phyloP scores from a whole-genome alignment of 73 alveolate species.

The Paramecium caudatum region DNA sequence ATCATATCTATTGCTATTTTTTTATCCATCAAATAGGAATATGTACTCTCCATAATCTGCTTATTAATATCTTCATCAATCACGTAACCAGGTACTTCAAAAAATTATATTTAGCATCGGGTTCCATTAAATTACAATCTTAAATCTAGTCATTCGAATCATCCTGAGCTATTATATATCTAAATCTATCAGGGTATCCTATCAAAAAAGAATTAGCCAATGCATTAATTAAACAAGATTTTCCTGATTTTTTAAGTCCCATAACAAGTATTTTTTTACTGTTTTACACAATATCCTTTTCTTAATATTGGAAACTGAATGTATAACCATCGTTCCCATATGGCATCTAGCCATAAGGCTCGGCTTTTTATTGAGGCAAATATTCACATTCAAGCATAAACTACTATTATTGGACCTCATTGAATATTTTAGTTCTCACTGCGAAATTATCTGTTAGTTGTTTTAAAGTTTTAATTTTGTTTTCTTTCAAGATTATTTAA shows the following conservation, averaged over 20 bases:
- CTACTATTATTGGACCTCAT: no score
- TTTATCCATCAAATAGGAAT: not conserved
- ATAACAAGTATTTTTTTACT: no score
- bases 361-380: no score
- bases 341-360: no score
- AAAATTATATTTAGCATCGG: not conserved
- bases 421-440: no score
- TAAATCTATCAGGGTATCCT: not conserved
- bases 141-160: not conserved
- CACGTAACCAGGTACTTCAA: slow-evolving; percentile 7
- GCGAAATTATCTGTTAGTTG: no score
- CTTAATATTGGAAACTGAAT: no score
- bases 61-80: not conserved
- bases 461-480: no score
- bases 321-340: no score
- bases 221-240: slow-evolving; percentile 16
- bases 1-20: not conserved
- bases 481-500: no score
- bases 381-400: no score
- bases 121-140: not conserved
- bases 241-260: not conserved
- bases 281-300: no score
- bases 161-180: not conserved
- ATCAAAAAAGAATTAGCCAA: not conserved
- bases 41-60: not conserved